Base-by-base conservation (phyloP, 106 monocot genomes). In the Dendrobium huoshanense region DNA sequence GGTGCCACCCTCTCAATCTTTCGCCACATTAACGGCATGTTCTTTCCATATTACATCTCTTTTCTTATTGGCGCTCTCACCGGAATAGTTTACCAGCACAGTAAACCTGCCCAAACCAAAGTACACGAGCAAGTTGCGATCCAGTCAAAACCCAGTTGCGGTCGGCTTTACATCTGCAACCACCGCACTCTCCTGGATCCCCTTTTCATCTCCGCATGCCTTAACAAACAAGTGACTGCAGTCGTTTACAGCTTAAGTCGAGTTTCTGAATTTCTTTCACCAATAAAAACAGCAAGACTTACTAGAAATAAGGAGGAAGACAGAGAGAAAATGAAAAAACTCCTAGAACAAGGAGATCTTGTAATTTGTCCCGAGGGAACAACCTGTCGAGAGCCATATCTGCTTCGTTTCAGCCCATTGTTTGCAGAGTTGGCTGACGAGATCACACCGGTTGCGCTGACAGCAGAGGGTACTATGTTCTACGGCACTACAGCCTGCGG, bases 321-420 rank as follows among this genome's bases (percentile, higher is more conserved):
- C 76, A 19, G 87, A 55, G 72, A 65, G 20, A 85, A 67, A 33
- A 91, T 93, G 89, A 78, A 29, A 75, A 67, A 17, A 27, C 80
- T 84, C 17, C 73, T 90, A 31, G 40, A 24, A 9, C 18, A 55
- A 0, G 86, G 84, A 4, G 83, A 87, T 67, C 70, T 93, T 1
- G 88, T 88, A 17, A 85, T 93, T 20, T 88, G 88, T 82, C 93
- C 93, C 0, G 93, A 93, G 77, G 93, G 93, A 27, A 93, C 93
- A 4, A 93, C 93, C 0, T 93, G 93, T 80, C 67, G 93, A 20
- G 93, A 93, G 75, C 88, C 86, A 5, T 93, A 77, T 58, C 79
- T 93, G n/a, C 90, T 95, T 11, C 25, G 95, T 37, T 95, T 95
- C 90, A 95, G 95, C 81, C 87, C 95, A 4, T 75, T 95, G 80